Percentiles rank a stretch among this genome's conserved stretches.
phyloP scores from a whole-genome alignment of 73 alveolate species.

The Tetrahymena malaccensis region DNA sequence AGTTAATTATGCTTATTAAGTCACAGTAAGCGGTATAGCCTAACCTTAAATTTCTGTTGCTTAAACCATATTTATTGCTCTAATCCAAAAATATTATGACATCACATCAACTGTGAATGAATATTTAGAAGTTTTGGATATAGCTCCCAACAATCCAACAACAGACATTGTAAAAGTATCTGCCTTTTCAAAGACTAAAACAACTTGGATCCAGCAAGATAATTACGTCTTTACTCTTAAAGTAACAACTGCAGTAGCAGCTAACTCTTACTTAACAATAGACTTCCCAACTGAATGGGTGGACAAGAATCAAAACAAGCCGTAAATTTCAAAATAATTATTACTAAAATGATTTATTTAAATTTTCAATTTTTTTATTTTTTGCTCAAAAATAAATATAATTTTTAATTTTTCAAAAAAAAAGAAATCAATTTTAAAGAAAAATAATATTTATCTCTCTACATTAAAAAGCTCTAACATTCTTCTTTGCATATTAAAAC shows the following conservation, averaged over 20 bases:
- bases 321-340: not conserved
- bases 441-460: no score
- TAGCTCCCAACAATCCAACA: not conserved
- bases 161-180: not conserved
- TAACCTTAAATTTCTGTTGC: not conserved
- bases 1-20: not conserved
- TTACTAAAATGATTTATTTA: no score
- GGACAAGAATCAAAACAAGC: not conserved
- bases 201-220: not conserved
- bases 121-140: not conserved
- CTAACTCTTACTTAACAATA: not conserved
- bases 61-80: not conserved
- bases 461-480: no score
- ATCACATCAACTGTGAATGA: not conserved
- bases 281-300: not conserved
- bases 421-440: no score
- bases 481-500: no score
- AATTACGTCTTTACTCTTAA: not conserved
- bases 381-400: no score
- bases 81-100: not conserved
- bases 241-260: not conserved
- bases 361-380: no score
- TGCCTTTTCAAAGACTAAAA: not conserved
- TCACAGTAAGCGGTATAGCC: not conserved
- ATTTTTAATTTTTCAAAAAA: no score